phyloP scores from a whole-genome alignment of 2,329 filamentous ascomycete species.

The Ploettnerulaceae sp. region DNA sequence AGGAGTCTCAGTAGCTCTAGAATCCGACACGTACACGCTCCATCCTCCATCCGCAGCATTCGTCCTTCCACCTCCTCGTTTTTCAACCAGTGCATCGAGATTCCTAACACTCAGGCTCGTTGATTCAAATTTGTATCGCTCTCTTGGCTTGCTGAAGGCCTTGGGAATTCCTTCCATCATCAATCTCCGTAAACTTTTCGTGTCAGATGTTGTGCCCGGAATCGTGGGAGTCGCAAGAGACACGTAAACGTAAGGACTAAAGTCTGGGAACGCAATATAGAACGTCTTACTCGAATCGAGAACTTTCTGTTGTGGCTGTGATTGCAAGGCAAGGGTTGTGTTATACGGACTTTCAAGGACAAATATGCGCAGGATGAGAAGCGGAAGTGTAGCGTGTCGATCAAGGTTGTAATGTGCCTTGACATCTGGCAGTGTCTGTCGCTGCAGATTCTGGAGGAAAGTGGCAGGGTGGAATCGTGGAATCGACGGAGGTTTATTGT shows the following conservation, averaged over 20 bases:
- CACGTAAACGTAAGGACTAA: slow-evolving; percentile 69
- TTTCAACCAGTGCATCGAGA: slow-evolving; percentile 62
- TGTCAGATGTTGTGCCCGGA: slow-evolving; percentile 40
- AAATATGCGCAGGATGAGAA: slow-evolving; percentile 73
- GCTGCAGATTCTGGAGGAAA: slow-evolving; percentile 71
- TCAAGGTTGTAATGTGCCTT: slow-evolving; percentile 82
- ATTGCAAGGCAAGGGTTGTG: slow-evolving; percentile 47
- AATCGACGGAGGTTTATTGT: slow-evolving; percentile 45
- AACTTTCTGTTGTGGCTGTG: slow-evolving; percentile 30
- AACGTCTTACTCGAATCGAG: slow-evolving; percentile 67
- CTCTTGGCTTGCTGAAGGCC: slow-evolving; percentile 69
- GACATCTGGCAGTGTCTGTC: slow-evolving; percentile 69
- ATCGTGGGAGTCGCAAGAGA: slow-evolving; percentile 44
- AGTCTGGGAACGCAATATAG: slow-evolving; percentile 78
- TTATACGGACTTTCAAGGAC: slow-evolving; percentile 79
- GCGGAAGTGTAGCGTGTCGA: slow-evolving; percentile 61
- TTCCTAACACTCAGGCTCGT: slow-evolving; percentile 69
- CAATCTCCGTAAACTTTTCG: slow-evolving; percentile 61
- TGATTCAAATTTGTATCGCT: slow-evolving; percentile 63
- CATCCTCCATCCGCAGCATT: slow-evolving; percentile 74
- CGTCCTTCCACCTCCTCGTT: slow-evolving; percentile 63
- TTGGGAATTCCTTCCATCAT: slow-evolving; percentile 77
- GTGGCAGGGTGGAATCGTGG: slow-evolving; percentile 77
- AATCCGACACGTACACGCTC: slow-evolving; percentile 66
- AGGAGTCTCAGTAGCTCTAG: slow-evolving; percentile 40